Conservation (phyloP, 2,329 filamentous ascomycete genomes). For the Colletotrichum higginsianum region DNA sequence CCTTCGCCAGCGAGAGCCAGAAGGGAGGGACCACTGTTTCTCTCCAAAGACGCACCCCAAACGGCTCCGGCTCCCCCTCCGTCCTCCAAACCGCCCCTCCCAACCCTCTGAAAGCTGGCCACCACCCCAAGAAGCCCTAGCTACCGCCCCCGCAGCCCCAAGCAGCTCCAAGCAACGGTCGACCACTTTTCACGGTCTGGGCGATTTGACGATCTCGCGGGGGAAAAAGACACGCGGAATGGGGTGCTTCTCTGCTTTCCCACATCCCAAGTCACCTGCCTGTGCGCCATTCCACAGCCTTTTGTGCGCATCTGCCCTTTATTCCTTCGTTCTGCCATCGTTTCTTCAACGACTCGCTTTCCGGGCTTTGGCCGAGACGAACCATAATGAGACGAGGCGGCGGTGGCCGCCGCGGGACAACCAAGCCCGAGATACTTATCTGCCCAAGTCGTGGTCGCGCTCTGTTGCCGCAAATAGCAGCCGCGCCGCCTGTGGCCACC, state of each 20-base stretch:
- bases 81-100: background rate
- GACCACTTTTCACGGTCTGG: conserved; percentile 14
- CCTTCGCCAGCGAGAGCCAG: background rate
- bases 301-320: background rate
- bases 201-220: conserved; percentile 20
- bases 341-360: conserved; percentile 17
- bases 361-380: background rate
- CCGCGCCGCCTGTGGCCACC: background rate
- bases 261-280: conserved; percentile 7
- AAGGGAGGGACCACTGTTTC: background rate
- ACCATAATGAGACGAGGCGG: background rate
- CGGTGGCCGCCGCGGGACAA: background rate
- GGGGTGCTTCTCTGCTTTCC: background rate
- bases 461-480: conserved; percentile 11
- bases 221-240: conserved; percentile 6
- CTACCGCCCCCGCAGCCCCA: background rate
- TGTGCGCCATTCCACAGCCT: conserved; percentile 17
- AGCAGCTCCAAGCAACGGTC: background rate
- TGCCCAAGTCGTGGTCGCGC: background rate
- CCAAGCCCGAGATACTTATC: background rate
- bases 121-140: too few relatives aligned
- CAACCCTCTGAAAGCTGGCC: background rate
- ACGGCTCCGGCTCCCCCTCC: background rate
- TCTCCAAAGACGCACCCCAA: background rate
- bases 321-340: background rate